Base-by-base conservation (phyloP, 805 yeast species). In the Candida koratica region DNA sequence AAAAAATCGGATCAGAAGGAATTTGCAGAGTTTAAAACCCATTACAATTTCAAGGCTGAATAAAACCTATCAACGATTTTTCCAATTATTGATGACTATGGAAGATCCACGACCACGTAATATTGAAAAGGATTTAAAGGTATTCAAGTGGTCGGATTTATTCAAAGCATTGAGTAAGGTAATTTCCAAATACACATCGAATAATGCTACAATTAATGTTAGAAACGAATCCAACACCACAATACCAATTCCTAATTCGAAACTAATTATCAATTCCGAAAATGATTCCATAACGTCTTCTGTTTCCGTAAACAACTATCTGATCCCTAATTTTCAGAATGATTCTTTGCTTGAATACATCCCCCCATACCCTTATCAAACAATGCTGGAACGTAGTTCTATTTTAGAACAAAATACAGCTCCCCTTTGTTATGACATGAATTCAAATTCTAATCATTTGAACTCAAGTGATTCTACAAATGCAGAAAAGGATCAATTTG, bases 41-140 rank as follows among this genome's bases (percentile, higher is more conserved):
- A 52, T 62, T 28, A 81, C 86, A 0, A 68, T 81, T 10, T 67
- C 79, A 13, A 71, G 80, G 43, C 55, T 69, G 4, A 61, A 63
- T 36, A 47, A 52, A 26, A 46, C 49, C 8, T 49, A 48, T 38
- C 47, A 46, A 33, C 61, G 51, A 45, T 59, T 61, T 42, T 61
- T 61, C 39, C 52, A 54, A 29, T 24, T 70, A 33, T 69, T 81
- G 24, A 81, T 81, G 86, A 57, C 67, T 20, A 80, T 73, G 64
- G 73, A 72, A 18, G 67, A 67, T 38, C 87, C 87, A 2, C 65
- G 76, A 44, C 87, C 87, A 4, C 60, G 87, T 27, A 79, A 78
- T 44, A 81, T 81, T 29, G 86, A 78, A 47, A 81, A 81, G 52
- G 84, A 79, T 50, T 71, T 81, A 41, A 81, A 81, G 50, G 84